Base-by-base conservation (phyloP, 805 yeast species). In the Scheffersomyces stipitis region DNA sequence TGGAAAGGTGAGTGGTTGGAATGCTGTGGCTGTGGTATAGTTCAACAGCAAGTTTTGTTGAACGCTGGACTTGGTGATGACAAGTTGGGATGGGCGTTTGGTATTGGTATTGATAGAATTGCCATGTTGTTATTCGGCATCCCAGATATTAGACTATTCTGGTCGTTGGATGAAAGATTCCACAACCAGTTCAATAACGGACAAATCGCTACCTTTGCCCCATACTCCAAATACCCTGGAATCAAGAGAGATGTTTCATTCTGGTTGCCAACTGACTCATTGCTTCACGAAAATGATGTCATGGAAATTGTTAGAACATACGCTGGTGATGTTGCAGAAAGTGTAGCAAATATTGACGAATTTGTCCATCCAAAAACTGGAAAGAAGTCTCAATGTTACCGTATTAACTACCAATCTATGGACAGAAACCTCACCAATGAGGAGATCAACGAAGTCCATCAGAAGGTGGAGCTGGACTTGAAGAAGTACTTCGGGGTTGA, bases 1-100 rank as follows among this genome's bases (percentile, higher is more conserved):
- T 93, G 98, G 97, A 86, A 89, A 56, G 95, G 93, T 35, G 95
- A 90, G 49, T 93, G 99, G 99, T 71, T 93, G 24, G 99, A 93
- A 65, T 81, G 96, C 58, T 87, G 96, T 54, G 99, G 99, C 0
- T 87, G 96, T 64, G 99, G 99, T 17, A 73, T 91, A 26, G 96
- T 89, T 5, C 80, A 80, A 47, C 83, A 87, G 48, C 80, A 79
- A 33, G 95, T 91, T 0, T 69, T 88, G 26, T 66, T 76, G 15
- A 84, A 83, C 47, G 76, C 96, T 1, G 95, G 87, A 0, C 69
- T 82, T 34, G 40, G 49, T 4, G 64, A 73, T 16, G 73, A 79
- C 41, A 76, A 80, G 16, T 71, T 91, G 30, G 95, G 96, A 3
- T 93, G 99, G 98, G 99, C 99, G 2, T 93, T 93, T 66, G 99